These are phyloP conservation scores for Pterulicium gracile DNA, from an alignment of 1,284 basidiomycete species.

Conservation along the genomic window DNA sequence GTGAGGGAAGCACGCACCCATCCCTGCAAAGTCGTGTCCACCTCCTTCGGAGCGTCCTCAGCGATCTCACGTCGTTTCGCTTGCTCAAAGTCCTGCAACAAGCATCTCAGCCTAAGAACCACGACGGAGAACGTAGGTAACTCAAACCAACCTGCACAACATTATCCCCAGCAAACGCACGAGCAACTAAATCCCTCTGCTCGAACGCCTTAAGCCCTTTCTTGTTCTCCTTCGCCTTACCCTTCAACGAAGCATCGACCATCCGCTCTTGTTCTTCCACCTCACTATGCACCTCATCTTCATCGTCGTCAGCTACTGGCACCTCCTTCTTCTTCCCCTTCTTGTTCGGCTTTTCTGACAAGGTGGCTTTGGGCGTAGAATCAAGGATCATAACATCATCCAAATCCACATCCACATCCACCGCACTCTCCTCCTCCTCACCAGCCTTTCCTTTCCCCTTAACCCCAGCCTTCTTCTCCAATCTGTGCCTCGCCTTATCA, in stretches of 20 bases:
- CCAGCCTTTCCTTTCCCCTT: conserved; percentile 27
- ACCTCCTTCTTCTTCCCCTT: conserved; percentile 9
- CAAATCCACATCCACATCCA: conserved; percentile 68
- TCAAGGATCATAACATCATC: conserved; percentile 37
- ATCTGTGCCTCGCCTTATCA: conserved; percentile 59
- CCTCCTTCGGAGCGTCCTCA: conserved; percentile 73
- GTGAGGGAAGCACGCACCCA: conserved; percentile 56
- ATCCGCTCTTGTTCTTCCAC: conserved; percentile 53
- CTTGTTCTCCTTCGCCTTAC: conserved; percentile 28
- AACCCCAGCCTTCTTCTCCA: conserved; percentile 48
- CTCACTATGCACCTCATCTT: conserved; percentile 43
- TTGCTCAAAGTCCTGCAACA: conserved; percentile 68
- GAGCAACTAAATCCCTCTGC: conserved; percentile 84
- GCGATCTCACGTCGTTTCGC: conserved; percentile 74
- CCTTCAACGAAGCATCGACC: conserved; percentile 24
- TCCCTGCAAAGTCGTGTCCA: conserved; percentile 88
- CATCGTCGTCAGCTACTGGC: conserved; percentile 14
- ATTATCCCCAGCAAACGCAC: conserved; percentile 94
- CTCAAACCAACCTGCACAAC: conserved; percentile 63
- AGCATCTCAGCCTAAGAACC: conserved; percentile 7
- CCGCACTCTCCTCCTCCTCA: conserved; percentile 43
- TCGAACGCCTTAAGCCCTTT: conserved; percentile 56
- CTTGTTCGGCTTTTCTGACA: conserved; percentile 12
- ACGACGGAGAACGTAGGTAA: conserved; percentile 2
- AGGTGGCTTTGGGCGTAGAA: conserved; percentile 9